Conservation (phyloP, 2,329 filamentous ascomycete genomes). For the Nannizzia gypsea region DNA sequence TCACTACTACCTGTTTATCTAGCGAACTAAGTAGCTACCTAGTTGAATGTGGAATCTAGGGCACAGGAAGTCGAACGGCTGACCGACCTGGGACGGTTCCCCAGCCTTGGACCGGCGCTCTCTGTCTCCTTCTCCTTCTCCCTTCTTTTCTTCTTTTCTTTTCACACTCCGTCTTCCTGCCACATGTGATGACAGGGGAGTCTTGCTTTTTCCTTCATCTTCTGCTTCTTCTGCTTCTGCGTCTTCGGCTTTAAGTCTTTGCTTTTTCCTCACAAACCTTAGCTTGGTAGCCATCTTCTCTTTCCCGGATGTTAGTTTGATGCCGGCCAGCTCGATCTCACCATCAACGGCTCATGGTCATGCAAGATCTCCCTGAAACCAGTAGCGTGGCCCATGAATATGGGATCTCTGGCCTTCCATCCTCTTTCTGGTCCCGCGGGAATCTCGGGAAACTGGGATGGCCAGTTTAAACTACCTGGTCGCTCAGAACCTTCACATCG, state of each 20-base stretch:
- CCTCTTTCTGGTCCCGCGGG: neutral
- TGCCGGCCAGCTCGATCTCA: neutral
- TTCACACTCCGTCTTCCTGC: neutral
- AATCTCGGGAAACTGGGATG: neutral
- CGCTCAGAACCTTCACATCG: too few relatives aligned
- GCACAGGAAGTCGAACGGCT: too few relatives aligned
- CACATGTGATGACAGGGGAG: constrained; percentile 1
- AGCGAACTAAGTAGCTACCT: too few relatives aligned
- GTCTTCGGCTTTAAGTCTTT: too few relatives aligned
- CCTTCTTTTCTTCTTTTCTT: neutral
- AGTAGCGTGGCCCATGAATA: neutral
- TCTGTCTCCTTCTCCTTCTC: too few relatives aligned
- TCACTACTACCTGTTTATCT: too few relatives aligned
- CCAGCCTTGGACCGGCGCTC: too few relatives aligned
- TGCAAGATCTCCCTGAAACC: neutral
- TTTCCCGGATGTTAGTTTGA: too few relatives aligned
- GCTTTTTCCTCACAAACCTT: too few relatives aligned
- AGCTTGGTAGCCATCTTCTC: too few relatives aligned
- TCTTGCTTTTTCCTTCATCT: neutral
- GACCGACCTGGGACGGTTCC: neutral
- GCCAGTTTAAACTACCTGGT: too few relatives aligned
- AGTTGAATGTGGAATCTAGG: too few relatives aligned
- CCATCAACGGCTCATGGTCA: neutral
- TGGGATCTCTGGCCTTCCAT: neutral
- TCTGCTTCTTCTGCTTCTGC: neutral